Conservation (phyloP, 495 filamentous ascomycete species). For the Daldinia decipiens region DNA sequence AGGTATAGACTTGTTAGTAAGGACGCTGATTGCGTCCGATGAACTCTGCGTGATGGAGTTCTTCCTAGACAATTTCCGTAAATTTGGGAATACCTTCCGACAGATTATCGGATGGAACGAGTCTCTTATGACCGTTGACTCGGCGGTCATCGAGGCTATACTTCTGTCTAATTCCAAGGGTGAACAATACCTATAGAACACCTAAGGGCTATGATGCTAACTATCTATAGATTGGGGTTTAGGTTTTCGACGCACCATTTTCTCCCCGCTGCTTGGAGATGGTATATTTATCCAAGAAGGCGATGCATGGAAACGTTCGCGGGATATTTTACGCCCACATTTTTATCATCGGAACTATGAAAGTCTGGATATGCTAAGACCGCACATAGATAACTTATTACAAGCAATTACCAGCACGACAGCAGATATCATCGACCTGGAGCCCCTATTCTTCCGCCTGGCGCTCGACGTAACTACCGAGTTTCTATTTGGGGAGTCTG, state of each 20-base stretch:
- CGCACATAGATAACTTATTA: slow-evolving; percentile 65
- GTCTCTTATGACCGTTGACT: slow-evolving; percentile 35
- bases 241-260: slow-evolving; percentile 43
- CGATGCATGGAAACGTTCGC: slow-evolving; percentile 69
- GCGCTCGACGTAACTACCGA: slow-evolving; percentile 78
- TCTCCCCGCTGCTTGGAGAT: slow-evolving; percentile 68
- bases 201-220: slow-evolving; percentile 1
- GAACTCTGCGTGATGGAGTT: slow-evolving; percentile 35
- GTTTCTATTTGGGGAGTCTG: slow-evolving; percentile 73
- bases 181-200: not conserved
- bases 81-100: slow-evolving; percentile 31
- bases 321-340: slow-evolving; percentile 70
- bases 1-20: slow-evolving; percentile 27
- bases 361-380: slow-evolving; percentile 68
- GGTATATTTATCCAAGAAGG: slow-evolving; percentile 80
- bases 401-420: slow-evolving; percentile 35
- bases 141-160: slow-evolving; percentile 30
- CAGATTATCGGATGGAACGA: slow-evolving; percentile 29
- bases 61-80: slow-evolving; percentile 38
- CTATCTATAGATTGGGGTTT: slow-evolving; percentile 33
- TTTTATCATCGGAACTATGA: slow-evolving; percentile 69
- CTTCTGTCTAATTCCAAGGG: slow-evolving; percentile 32
- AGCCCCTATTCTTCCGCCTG: slow-evolving; percentile 69
- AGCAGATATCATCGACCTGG: slow-evolving; percentile 61
- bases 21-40: slow-evolving; percentile 29